phyloP scores from a whole-genome alignment of 805 yeast genomes.

The Schizosaccharomyces osmophilus region DNA sequence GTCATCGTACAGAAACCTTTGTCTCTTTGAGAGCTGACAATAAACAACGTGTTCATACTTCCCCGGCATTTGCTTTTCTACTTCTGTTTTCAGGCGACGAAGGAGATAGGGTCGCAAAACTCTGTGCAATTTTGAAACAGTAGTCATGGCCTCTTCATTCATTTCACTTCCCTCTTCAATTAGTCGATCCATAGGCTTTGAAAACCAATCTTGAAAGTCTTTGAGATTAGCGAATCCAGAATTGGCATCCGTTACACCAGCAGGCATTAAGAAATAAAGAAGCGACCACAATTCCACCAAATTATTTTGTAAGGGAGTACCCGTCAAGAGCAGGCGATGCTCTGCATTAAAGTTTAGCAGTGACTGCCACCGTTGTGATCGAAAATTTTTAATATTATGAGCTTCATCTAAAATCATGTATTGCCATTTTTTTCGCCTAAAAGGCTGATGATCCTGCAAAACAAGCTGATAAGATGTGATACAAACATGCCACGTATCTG shows the following conservation, averaged over 20 bases:
- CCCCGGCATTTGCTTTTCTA: constrained; percentile 96
- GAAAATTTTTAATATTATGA: constrained; percentile 84
- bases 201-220: constrained; percentile 96
- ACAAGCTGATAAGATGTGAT: constrained; percentile 92
- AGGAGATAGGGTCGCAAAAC: constrained; percentile 78
- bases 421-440: constrained; percentile 78
- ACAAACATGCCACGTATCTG: constrained; percentile 86
- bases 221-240: constrained; percentile 90
- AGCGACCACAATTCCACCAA: constrained; percentile 90
- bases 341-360: constrained; percentile 79
- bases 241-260: constrained; percentile 28
- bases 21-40: constrained; percentile 80
- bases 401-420: constrained; percentile 97
- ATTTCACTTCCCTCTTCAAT: constrained; percentile 44
- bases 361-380: constrained; percentile 95
- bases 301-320: constrained; percentile 92
- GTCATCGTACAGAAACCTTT: constrained; percentile 76
- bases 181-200: constrained; percentile 83
- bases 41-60: constrained; percentile 86
- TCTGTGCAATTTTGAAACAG: constrained; percentile 75
- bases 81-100: constrained; percentile 83
- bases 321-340: constrained; percentile 67
- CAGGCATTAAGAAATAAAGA: constrained; percentile 85
- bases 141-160: constrained; percentile 49
- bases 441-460: constrained; percentile 89